These are phyloP conservation scores for Colletotrichum sp. DNA, from an alignment of 2,329 filamentous ascomycete genomes.

Conservation along the genomic window DNA sequence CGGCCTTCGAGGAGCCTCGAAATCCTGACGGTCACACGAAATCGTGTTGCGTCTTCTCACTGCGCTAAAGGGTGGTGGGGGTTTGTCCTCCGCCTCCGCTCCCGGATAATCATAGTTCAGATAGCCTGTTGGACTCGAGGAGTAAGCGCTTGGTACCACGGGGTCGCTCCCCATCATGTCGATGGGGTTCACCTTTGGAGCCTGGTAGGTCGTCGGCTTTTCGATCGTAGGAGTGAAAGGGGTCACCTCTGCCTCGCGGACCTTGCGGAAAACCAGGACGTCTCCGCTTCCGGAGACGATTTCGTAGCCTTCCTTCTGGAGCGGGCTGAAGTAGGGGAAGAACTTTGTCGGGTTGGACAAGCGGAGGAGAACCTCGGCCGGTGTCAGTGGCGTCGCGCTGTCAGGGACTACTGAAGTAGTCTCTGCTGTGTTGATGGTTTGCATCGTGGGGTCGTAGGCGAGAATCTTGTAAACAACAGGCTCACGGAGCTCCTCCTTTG, in stretches of 20 bases:
- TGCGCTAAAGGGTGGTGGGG: constrained; percentile 43
- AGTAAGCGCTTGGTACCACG: constrained; percentile 53
- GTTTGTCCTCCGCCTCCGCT: constrained; percentile 31
- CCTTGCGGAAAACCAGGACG: constrained; percentile 71
- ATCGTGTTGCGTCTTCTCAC: constrained; percentile 36
- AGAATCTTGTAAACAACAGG: constrained; percentile 65
- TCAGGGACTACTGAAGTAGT: constrained; percentile 61
- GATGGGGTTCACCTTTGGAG: constrained; percentile 59
- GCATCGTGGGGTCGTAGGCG: constrained; percentile 65
- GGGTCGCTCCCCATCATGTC: constrained; percentile 54
- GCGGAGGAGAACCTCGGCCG: constrained; percentile 63
- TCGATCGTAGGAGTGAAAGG: constrained; percentile 3
- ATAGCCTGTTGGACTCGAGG: constrained; percentile 69
- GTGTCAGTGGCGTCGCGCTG: constrained; percentile 54
- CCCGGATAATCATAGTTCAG: constrained; percentile 61
- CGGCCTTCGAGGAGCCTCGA: constrained; percentile 43
- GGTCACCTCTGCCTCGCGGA: constrained; percentile 37
- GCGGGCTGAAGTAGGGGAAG: constrained; percentile 63
- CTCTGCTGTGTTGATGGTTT: constrained; percentile 63
- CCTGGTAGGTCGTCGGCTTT: constrained; percentile 15
- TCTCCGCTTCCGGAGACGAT: constrained; percentile 68
- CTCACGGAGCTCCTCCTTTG: constrained; percentile 15
- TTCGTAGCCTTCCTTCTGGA: constrained; percentile 69
- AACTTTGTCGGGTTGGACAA: constrained; percentile 70
- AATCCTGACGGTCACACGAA: constrained; percentile 47